Conservation (phyloP, 2,329 filamentous ascomycete genomes). For the Trichophaea hybrida region DNA sequence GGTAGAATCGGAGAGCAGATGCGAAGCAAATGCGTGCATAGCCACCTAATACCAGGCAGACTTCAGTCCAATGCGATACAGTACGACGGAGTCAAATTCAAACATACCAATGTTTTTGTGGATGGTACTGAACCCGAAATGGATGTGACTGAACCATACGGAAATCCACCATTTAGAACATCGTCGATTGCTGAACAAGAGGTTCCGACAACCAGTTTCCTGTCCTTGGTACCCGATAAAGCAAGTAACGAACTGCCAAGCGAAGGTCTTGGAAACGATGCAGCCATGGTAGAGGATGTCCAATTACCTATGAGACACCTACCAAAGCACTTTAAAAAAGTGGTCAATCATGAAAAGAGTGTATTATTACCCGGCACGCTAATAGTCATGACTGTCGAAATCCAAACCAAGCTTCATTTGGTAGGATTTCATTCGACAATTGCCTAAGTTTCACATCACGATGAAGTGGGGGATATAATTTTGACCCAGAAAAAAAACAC, state of each 20-base stretch:
- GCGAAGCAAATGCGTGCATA: constrained; percentile 16
- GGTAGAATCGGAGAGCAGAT: constrained; percentile 11
- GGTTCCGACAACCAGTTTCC: not conserved
- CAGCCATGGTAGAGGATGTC: not conserved
- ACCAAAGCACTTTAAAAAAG: too few species aligned
- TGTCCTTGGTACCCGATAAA: not conserved
- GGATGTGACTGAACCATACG: not conserved
- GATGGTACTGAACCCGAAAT: not conserved
- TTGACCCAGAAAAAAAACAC: constrained; percentile 13
- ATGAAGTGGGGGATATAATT: not conserved
- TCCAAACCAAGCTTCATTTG: too few species aligned
- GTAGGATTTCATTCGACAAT: too few species aligned
- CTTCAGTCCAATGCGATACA: not conserved
- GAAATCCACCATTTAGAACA: not conserved
- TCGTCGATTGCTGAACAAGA: not conserved
- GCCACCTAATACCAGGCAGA: constrained; percentile 9
- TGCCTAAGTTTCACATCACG: too few species aligned
- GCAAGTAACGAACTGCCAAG: not conserved
- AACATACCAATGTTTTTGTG: not conserved
- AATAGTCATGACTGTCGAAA: too few species aligned
- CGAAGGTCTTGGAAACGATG: not conserved
- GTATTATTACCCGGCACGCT: too few species aligned
- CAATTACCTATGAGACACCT: too few species aligned
- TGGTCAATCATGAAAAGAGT: too few species aligned
- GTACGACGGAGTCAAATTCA: not conserved